Base-by-base conservation (phyloP, 73 alveolate genomes). In the Urostyla sp. region DNA sequence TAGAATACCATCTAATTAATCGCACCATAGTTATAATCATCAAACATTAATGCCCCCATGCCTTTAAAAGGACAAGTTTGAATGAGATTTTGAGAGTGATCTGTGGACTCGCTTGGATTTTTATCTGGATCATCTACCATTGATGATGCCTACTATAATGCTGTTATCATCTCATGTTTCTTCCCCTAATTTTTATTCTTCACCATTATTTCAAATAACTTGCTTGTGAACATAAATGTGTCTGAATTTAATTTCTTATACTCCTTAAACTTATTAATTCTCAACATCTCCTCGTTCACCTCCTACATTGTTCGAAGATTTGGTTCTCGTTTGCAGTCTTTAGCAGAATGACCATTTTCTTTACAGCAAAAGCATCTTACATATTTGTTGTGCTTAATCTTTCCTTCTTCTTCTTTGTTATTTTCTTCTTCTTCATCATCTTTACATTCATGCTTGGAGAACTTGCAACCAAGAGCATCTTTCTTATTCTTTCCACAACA, bases 401-500 rank as follows among this genome's bases (percentile, higher is more conserved):
- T 79, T 16, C 77, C 93, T 43, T 86, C 88, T 1, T 86, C 94
- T 31, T 86, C 94, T n/a, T 43, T 28, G 52, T 20, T 43, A n/a
- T 43, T 36, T 43, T 46, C 80, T 18, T 58, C 86, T 16, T 84
- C 93, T 43, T 86, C 88, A 8, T 86, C 94, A 40, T 86, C 94
- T 35, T 86, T 86, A n/a, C 79, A 30, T 61, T 59, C 87, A 69
- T 86, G 94, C 76, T 86, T 86, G 11, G 84, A 50, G 45, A 34
- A 60, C 28, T 77, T 80, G 51, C 94, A 86, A 21, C 94, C 94
- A 23, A 85, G 85, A 0, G 94, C 94, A n/a, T 86, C 90, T 38
- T 86, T 80, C 56, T 74, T 72, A 10, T 36, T 7, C 57, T 79
- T 86, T 10, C 94, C 92, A 43, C 92, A 84, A 77, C 92, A 73